phyloP scores from a whole-genome alignment of 768 basidiomycete genomes.

The Leccinum variicolor region DNA sequence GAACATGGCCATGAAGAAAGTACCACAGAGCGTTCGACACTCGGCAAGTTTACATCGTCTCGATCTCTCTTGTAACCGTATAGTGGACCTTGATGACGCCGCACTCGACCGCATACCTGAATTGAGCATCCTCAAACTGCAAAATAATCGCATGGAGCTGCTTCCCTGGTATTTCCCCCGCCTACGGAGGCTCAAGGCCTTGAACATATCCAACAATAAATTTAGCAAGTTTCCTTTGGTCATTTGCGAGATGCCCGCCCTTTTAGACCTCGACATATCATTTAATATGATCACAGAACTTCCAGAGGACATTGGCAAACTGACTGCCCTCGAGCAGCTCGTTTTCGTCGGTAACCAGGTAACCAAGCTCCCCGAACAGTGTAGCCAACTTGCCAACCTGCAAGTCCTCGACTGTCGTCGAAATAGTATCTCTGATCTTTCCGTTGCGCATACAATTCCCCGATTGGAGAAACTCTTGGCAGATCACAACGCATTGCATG shows the following conservation, averaged over 20 bases:
- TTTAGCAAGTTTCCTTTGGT: conserved; percentile 73
- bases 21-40: conserved; percentile 80
- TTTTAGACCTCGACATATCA: conserved; percentile 87
- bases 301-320: conserved; percentile 72
- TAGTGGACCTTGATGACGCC: conserved; percentile 84
- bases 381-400: conserved; percentile 53
- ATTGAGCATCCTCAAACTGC: conserved; percentile 65
- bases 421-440: conserved; percentile 78
- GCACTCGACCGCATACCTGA: conserved; percentile 72
- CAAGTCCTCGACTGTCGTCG: conserved; percentile 78
- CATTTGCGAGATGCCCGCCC: conserved; percentile 66
- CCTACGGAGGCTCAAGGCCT: conserved; percentile 61
- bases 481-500: conserved; percentile 80
- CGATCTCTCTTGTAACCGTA: conserved; percentile 89
- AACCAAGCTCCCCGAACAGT: conserved; percentile 63
- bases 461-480: conserved; percentile 64
- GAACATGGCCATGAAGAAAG: conserved; percentile 92
- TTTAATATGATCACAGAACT: conserved; percentile 87
- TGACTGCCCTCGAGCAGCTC: conserved; percentile 66
- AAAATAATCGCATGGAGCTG: conserved; percentile 89
- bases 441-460: conserved; percentile 65
- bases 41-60: conserved; percentile 71
- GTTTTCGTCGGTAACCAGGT: conserved; percentile 87
- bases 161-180: conserved; percentile 85
- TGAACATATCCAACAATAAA: conserved; percentile 97